phyloP scores from a whole-genome alignment of 169 alveolate species.

The Cryptosporidium sp. region DNA sequence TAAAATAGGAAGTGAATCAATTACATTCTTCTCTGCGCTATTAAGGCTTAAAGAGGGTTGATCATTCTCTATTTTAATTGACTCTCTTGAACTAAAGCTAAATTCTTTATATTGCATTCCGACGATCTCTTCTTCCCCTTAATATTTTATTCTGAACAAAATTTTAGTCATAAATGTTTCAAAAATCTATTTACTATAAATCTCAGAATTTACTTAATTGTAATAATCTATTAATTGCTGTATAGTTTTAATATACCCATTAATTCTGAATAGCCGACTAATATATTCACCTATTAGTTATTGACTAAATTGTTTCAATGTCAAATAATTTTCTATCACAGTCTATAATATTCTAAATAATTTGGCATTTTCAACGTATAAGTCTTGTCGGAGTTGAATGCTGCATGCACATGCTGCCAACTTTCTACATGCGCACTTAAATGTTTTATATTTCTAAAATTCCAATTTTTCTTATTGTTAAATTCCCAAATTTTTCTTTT shows the following conservation, averaged over 20 bases:
- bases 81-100: background rate
- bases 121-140: background rate
- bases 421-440: background rate
- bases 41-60: background rate
- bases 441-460: background rate
- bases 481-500: background rate
- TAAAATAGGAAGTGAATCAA: constrained; percentile 54
- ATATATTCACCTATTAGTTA: background rate
- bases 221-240: background rate
- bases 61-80: background rate
- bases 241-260: background rate
- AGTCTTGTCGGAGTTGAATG: constrained; percentile 7
- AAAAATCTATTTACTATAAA: no score
- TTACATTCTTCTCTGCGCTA: constrained; percentile 9
- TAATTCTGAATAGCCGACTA: background rate
- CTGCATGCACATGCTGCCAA: constrained; percentile 26
- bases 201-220: background rate
- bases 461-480: background rate
- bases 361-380: constrained; percentile 40
- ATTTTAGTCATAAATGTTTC: background rate
- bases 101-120: background rate
- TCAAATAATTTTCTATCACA: background rate
- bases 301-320: background rate
- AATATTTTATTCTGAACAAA: background rate
- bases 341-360: background rate